phyloP scores from a whole-genome alignment of 495 filamentous ascomycete genomes.

The Beverwykella pulmonaria region DNA sequence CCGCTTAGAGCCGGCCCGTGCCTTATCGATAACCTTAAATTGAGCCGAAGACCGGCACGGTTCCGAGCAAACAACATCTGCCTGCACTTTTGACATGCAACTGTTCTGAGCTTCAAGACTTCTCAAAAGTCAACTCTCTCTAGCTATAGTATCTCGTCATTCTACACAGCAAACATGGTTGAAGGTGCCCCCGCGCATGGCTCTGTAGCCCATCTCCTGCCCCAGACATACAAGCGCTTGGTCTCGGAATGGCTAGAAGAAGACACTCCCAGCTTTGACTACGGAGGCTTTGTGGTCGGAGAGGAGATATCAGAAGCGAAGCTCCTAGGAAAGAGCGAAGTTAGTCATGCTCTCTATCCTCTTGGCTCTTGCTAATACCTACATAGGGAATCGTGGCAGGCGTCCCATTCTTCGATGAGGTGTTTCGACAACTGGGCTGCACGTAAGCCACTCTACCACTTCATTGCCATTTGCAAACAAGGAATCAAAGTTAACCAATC shows the following conservation, averaged over 20 bases:
- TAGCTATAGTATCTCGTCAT: neutral
- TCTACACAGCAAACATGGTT: slow-evolving; percentile 18
- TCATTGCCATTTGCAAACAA: neutral
- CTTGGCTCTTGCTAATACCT: neutral
- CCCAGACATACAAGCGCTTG: slow-evolving; percentile 76
- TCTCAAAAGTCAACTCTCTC: slow-evolving; percentile 10
- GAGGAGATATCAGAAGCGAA: slow-evolving; percentile 74
- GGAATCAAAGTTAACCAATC: neutral
- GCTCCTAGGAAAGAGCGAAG: slow-evolving; percentile 81
- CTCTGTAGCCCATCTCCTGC: slow-evolving; percentile 77
- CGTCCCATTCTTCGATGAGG: slow-evolving; percentile 92
- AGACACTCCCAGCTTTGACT: slow-evolving; percentile 94
- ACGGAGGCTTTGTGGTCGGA: slow-evolving; percentile 95
- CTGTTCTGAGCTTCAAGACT: neutral
- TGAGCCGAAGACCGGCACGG: slow-evolving; percentile 6
- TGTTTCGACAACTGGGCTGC: slow-evolving; percentile 88
- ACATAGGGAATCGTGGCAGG: slow-evolving; percentile 77
- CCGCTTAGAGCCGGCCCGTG: slow-evolving; percentile 14
- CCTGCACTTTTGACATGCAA: slow-evolving; percentile 3
- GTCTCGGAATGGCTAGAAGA: slow-evolving; percentile 88
- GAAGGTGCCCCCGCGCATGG: slow-evolving; percentile 66
- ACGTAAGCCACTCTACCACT: slow-evolving; percentile 54
- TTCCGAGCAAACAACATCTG: neutral
- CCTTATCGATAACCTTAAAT: slow-evolving; percentile 29
- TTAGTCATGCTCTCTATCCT: slow-evolving; percentile 38